Evolutionary conservation across 2,329 filamentous ascomycete genomes (phyloP).

Genomic region (Coniochaeta prunicola): DNA sequence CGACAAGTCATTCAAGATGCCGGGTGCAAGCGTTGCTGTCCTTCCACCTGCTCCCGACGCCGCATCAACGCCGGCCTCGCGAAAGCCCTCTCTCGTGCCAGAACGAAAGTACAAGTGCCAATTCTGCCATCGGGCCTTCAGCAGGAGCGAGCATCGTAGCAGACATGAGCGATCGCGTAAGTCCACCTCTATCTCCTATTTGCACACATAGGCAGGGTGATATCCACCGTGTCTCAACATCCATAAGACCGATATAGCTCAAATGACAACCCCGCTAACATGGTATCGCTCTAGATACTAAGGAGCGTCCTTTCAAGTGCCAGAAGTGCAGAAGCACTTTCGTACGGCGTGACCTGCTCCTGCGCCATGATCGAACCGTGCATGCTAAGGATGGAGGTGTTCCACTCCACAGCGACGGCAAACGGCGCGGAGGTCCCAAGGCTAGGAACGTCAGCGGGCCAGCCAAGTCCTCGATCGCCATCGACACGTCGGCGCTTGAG

Average conservation of each 20-base stretch:
- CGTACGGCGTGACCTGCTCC: slow-evolving; percentile 89
- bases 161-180: slow-evolving; percentile 96
- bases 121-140: slow-evolving; percentile 96
- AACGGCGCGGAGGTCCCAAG: slow-evolving; percentile 71
- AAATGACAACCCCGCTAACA: slow-evolving; percentile 5
- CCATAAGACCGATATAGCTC: neutral
- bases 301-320: slow-evolving; percentile 98
- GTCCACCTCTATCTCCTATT: slow-evolving; percentile 32
- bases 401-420: slow-evolving; percentile 88
- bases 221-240: neutral
- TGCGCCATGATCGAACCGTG: slow-evolving; percentile 95
- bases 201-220: neutral
- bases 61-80: slow-evolving; percentile 62
- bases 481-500: slow-evolving; percentile 82
- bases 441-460: slow-evolving; percentile 55
- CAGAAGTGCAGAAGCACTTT: slow-evolving; percentile 98
- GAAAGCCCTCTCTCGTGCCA: slow-evolving; percentile 69
- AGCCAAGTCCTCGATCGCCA: slow-evolving; percentile 69
- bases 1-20: slow-evolving; percentile 48
- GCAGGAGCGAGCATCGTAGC: slow-evolving; percentile 92
- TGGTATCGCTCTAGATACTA: slow-evolving; percentile 63
- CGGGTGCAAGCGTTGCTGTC: slow-evolving; percentile 61
- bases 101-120: slow-evolving; percentile 99
- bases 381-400: slow-evolving; percentile 97
- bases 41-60: slow-evolving; percentile 59